These are phyloP conservation scores for Penicillium oxalicum DNA, from an alignment of 2,329 filamentous ascomycete genomes.

Conservation along the genomic window DNA sequence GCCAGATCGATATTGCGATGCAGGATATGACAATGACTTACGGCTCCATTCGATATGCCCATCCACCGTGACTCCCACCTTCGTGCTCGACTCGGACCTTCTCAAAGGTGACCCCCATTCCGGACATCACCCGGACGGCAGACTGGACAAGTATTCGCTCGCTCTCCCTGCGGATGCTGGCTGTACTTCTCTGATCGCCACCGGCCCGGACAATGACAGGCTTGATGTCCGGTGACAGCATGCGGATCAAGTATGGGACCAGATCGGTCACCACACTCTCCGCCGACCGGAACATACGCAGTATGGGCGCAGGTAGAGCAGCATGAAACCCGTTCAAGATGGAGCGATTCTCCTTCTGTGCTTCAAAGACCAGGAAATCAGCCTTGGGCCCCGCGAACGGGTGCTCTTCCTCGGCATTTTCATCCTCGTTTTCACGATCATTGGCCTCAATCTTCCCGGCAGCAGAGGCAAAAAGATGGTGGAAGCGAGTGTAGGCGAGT, in stretches of 20 bases:
- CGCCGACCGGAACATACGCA: slow-evolving; percentile 70
- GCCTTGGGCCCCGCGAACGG: slow-evolving; percentile 80
- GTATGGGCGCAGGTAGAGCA: slow-evolving; percentile 63
- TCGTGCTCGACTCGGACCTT: slow-evolving; percentile 72
- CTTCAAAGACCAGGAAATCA: slow-evolving; percentile 74
- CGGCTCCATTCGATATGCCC: slow-evolving; percentile 93
- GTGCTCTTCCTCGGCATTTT: slow-evolving; percentile 48
- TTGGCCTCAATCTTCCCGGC: slow-evolving; percentile 44
- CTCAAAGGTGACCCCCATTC: slow-evolving; percentile 74
- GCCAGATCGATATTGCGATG: not conserved
- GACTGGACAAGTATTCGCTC: slow-evolving; percentile 76
- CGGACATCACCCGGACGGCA: slow-evolving; percentile 75
- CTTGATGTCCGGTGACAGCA: slow-evolving; percentile 84
- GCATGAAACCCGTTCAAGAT: slow-evolving; percentile 68
- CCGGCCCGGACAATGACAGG: slow-evolving; percentile 76
- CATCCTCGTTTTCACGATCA: slow-evolving; percentile 42
- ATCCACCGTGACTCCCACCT: slow-evolving; percentile 55
- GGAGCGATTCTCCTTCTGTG: slow-evolving; percentile 69
- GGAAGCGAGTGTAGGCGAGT: slow-evolving; percentile 85
- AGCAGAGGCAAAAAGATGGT: slow-evolving; percentile 79
- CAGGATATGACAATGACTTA: slow-evolving; percentile 46
- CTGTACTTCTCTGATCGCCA: slow-evolving; percentile 59
- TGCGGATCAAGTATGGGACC: slow-evolving; percentile 73
- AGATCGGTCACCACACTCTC: slow-evolving; percentile 76
- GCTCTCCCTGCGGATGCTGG: slow-evolving; percentile 79